These are phyloP conservation scores for Styphnolobium japonicum DNA, from an alignment of 306 rosid genomes.

Conservation along the genomic window DNA sequence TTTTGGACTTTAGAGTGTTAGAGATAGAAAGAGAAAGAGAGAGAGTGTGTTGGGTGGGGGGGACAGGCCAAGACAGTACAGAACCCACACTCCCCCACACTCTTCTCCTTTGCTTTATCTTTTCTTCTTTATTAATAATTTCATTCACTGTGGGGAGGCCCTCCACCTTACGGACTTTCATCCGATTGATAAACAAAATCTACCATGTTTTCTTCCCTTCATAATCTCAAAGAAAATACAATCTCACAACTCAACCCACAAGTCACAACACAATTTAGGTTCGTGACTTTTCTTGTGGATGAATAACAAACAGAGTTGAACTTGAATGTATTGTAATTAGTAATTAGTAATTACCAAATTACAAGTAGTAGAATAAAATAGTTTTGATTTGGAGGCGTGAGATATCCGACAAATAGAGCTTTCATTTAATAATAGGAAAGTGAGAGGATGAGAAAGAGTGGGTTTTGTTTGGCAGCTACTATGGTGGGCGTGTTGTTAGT, in stretches of 20 bases:
- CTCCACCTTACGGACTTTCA: constrained; percentile 79
- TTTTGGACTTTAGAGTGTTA: constrained; percentile 45
- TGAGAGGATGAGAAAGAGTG: background rate
- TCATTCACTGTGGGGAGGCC: constrained; percentile 56
- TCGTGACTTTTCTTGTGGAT: background rate
- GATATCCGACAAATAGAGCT: background rate
- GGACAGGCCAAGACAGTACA: constrained; percentile 81
- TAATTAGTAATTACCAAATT: background rate
- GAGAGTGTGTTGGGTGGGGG: constrained; percentile 79
- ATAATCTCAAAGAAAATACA: background rate
- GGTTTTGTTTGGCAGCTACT: constrained; percentile 28
- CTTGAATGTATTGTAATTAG: no score
- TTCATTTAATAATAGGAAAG: background rate
- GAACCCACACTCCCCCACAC: constrained; percentile 63
- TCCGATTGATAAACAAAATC: constrained; percentile 17
- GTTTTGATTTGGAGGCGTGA: background rate
- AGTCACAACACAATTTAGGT: background rate
- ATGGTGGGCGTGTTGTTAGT: constrained; percentile 58
- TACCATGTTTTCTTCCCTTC: background rate
- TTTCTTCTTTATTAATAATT: constrained; percentile 42
- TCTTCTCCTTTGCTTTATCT: constrained; percentile 42
- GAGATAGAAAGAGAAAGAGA: constrained; percentile 39
- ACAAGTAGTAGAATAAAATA: background rate
- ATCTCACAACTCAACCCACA: constrained; percentile 4
- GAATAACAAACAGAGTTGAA: background rate